Evolutionary conservation across 2,329 filamentous ascomycete genomes (phyloP).

Genomic region (Zymoseptoria passerinii): DNA sequence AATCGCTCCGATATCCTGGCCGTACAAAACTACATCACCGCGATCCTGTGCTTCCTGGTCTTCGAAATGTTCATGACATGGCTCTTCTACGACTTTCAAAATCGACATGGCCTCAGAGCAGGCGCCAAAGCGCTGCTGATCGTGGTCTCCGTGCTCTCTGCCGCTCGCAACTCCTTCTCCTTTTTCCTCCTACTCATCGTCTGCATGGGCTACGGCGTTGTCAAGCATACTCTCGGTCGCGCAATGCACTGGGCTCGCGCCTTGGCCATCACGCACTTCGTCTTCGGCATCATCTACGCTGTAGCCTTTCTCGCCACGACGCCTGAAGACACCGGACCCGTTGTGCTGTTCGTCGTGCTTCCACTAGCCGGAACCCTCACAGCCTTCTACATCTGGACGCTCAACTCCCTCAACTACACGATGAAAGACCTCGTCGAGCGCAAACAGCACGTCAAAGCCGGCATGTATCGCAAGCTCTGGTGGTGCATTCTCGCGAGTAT

Average conservation of each 20-base stretch:
- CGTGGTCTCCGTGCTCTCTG: conserved; percentile 85
- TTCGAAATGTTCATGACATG: conserved; percentile 97
- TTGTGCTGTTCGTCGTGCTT: conserved; percentile 86
- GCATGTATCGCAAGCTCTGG: conserved; percentile 98
- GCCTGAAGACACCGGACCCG: conserved; percentile 78
- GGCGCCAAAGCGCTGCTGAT: conserved; percentile 81
- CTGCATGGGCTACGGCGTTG: conserved; percentile 98
- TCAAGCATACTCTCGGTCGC: conserved; percentile 82
- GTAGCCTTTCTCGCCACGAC: conserved; percentile 82
- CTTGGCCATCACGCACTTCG: conserved; percentile 84
- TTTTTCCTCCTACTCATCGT: conserved; percentile 97
- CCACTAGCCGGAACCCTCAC: conserved; percentile 87
- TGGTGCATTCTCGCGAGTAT: conserved; percentile 93
- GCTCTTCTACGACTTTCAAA: conserved; percentile 97
- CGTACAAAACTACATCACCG: conserved; percentile 98
- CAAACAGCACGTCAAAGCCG: conserved; percentile 85
- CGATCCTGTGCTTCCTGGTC: conserved; percentile 87
- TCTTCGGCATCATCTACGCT: conserved; percentile 90
- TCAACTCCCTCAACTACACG: conserved; percentile 88
- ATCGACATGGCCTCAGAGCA: conserved; percentile 74
- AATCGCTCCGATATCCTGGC: conserved; percentile 89
- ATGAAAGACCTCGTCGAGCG: conserved; percentile 94
- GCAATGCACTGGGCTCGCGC: conserved; percentile 92
- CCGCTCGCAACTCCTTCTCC: conserved; percentile 90
- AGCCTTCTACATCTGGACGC: conserved; percentile 96